These are phyloP conservation scores for Paramicrosporidium saccamoebae DNA, from an alignment of 371 early-diverging fungal species.

Conservation along the genomic window DNA sequence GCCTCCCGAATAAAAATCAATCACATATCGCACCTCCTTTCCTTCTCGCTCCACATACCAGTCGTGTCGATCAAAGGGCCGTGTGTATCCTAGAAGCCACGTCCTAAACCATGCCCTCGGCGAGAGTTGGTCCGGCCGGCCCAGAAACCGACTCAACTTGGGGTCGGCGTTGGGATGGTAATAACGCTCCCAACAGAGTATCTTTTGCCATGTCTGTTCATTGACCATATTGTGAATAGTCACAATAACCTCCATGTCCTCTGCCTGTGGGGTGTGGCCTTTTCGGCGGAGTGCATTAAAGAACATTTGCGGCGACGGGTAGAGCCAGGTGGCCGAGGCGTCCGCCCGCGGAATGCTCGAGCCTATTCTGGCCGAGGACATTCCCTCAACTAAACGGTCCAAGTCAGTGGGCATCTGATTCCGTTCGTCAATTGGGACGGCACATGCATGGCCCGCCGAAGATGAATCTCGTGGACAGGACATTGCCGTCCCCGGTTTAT, in stretches of 20 bases:
- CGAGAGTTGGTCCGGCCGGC: conserved; percentile 39
- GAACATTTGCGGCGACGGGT: conserved; percentile 76
- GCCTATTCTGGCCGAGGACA: background rate
- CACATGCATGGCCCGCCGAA: too few species aligned
- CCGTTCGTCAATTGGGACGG: too few species aligned
- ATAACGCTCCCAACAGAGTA: conserved; percentile 49
- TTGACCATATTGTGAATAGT: conserved; percentile 66
- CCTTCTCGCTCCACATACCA: conserved; percentile 88
- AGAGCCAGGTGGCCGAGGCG: conserved; percentile 24
- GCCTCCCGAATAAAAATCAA: conserved; percentile 70
- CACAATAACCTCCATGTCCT: conserved; percentile 33
- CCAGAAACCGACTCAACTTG: conserved; percentile 45
- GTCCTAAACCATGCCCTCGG: conserved; percentile 41
- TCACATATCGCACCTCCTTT: conserved; percentile 52
- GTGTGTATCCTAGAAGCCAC: conserved; percentile 28
- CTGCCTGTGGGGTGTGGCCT: conserved; percentile 31
- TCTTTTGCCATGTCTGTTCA: conserved; percentile 62
- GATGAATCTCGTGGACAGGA: too few species aligned
- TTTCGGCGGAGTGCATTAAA: conserved; percentile 72
- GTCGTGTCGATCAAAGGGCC: conserved; percentile 86
- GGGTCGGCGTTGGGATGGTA: conserved; percentile 11
- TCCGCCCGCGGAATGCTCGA: background rate
- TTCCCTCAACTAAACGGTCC: too few species aligned
- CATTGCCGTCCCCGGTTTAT: too few species aligned
- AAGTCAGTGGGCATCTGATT: too few species aligned